Conservation (phyloP, 345 rosid species). For the Gossypium anomalum region DNA sequence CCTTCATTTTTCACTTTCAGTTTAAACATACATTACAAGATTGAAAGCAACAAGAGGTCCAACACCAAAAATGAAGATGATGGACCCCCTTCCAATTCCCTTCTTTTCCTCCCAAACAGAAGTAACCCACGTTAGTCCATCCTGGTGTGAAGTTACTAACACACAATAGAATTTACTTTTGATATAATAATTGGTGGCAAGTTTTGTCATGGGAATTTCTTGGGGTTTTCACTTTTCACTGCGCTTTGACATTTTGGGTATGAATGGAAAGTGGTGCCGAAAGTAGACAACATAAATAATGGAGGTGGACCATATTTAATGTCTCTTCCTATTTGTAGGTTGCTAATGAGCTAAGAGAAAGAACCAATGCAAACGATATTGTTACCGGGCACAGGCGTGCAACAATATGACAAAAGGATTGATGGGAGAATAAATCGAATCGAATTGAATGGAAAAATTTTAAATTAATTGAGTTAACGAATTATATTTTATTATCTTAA, state of each 20-base stretch:
- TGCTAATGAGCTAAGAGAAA: neutral
- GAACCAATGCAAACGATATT: neutral
- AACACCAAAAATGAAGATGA: neutral
- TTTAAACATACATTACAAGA: neutral
- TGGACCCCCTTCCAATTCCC: neutral
- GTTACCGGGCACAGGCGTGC: neutral
- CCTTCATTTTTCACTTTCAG: conserved; percentile 2
- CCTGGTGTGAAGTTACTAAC: neutral
- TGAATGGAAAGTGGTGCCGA: neutral
- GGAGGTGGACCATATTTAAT: neutral
- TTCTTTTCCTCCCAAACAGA: neutral
- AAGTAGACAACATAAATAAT: neutral
- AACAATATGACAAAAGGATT: neutral
- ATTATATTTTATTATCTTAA: too few species aligned
- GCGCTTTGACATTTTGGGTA: neutral
- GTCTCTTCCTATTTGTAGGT: neutral
- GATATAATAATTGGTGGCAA: neutral
- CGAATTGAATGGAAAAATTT: rapidly evolving
- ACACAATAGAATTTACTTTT: neutral
- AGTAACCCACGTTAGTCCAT: too few species aligned
- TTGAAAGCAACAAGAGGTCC: neutral
- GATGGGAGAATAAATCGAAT: too few species aligned
- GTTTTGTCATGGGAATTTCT: neutral
- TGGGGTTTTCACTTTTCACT: neutral
- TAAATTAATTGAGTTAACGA: rapidly evolving